Base-by-base conservation (phyloP, 345 rosid species). In the Leavenworthia alabamica region DNA sequence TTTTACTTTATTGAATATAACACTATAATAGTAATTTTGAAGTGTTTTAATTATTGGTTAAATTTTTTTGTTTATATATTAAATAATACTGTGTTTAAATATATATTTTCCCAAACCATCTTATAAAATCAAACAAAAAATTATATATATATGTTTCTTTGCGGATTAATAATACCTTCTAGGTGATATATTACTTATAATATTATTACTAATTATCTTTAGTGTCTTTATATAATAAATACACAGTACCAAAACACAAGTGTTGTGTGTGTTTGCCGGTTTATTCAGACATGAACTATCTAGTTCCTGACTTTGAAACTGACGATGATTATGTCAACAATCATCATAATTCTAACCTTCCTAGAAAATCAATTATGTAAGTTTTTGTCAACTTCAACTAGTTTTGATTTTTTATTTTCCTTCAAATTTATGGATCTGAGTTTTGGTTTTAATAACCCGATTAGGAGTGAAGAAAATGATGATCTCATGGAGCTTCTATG, bases 401-500 rank as follows among this genome's bases (percentile, higher is more conserved):
- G 5, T 12, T 48, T 27, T 0, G n/a, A 9, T 15, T 29, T 51
- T 8, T 24, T 2, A 8, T 20, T 5, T 5, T 1, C 13, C 2
- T n/a, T 26, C 0, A n/a, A n/a, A n/a, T n/a, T n/a, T 20, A 48
- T 16, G 36, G 49, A 60, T 56, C 23, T 62, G 19, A 66, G n/a
- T 57, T 24, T 41, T 36, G 12, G 10, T 26, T 36, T n/a, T 20
- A 5, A 2, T 33, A n/a, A 12, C 1, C 9, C 0, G 24, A 10
- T 36, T 65, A 85, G 95, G 71, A 70, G 67, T 10, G 65, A 57
- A 14, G 93, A 78, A 36, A 86, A 85, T 39, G 88, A 79, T 53
- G 88, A 79, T 53, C 73, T 89, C 52, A 81, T 81, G 99, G 99
- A 92, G 85, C 80, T 93, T 27, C 69, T 86, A 24, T 93, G 99